A percentile compares a stretch with the other conserved stretches of the same genome.
Evolutionary conservation across 257 asterid genomes (phyloP).

Genomic region (Cruciata laevipes): DNA sequence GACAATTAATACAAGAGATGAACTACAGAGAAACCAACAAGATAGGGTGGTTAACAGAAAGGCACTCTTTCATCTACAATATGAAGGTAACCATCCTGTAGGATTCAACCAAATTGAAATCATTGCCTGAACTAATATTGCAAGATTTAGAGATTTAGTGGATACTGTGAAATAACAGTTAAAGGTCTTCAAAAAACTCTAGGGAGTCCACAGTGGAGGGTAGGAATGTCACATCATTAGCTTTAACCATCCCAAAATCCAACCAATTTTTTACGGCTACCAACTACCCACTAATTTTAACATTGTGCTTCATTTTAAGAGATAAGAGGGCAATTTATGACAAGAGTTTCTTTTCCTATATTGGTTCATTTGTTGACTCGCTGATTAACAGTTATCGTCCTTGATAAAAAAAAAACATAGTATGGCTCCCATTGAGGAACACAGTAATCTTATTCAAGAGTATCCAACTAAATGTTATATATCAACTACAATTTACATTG

Average conservation of each 20-base stretch:
- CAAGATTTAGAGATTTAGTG: neutral
- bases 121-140: neutral
- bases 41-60: neutral
- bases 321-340: neutral
- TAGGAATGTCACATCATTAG: too few species aligned
- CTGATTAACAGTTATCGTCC: too few species aligned
- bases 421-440: neutral
- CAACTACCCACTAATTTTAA: too few species aligned
- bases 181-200: neutral
- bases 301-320: neutral
- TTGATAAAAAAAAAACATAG: too few species aligned
- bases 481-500: neutral
- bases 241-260: too few species aligned
- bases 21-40: neutral
- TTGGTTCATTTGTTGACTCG: neutral
- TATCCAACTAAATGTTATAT: neutral
- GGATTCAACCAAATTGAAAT: neutral
- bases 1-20: neutral
- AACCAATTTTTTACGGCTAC: too few species aligned
- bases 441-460: neutral
- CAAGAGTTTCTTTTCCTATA: neutral
- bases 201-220: too few species aligned
- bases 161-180: neutral
- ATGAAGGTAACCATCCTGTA: neutral
- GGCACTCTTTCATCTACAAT: neutral